Evolutionary conservation across 1,139 yeast species (phyloP).

Genomic region (Diutina catenulata): DNA sequence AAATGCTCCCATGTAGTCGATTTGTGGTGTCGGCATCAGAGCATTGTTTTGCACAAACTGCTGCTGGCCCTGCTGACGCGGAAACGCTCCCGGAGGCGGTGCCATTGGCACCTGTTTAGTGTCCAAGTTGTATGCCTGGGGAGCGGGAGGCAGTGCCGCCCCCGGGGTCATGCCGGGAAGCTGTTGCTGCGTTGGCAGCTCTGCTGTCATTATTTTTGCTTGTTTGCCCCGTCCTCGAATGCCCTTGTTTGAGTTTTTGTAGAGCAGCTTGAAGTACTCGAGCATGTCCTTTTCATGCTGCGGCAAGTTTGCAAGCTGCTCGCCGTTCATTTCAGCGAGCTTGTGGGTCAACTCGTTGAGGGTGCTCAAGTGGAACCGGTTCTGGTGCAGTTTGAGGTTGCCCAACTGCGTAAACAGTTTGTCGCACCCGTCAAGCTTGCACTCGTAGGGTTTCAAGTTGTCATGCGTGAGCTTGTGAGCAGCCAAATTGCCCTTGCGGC

Average conservation of each 20-base stretch:
- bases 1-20: not conserved
- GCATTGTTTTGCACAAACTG: not conserved
- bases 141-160: not conserved
- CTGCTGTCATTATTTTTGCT: not conserved
- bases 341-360: slow-evolving; percentile 52
- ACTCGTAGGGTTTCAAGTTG: slow-evolving; percentile 65
- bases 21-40: not conserved
- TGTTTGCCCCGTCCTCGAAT: slow-evolving; percentile 73
- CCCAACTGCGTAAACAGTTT: slow-evolving; percentile 88
- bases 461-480: slow-evolving; percentile 80
- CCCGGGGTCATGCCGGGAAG: not conserved
- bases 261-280: slow-evolving; percentile 66
- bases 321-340: slow-evolving; percentile 43
- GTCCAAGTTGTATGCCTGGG: not conserved
- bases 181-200: not conserved
- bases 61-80: not conserved
- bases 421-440: slow-evolving; percentile 71
- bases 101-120: not conserved
- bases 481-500: slow-evolving; percentile 82
- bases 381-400: slow-evolving; percentile 87
- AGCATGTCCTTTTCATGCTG: slow-evolving; percentile 55
- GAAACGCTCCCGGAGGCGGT: not conserved
- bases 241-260: slow-evolving; percentile 82
- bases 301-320: slow-evolving; percentile 39
- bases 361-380: slow-evolving; percentile 69